Evolutionary conservation across 2,329 filamentous ascomycete genomes (phyloP), one percentile per base, ranked within the genome.

Genomic region (Colletotrichum chlorophyti): DNA sequence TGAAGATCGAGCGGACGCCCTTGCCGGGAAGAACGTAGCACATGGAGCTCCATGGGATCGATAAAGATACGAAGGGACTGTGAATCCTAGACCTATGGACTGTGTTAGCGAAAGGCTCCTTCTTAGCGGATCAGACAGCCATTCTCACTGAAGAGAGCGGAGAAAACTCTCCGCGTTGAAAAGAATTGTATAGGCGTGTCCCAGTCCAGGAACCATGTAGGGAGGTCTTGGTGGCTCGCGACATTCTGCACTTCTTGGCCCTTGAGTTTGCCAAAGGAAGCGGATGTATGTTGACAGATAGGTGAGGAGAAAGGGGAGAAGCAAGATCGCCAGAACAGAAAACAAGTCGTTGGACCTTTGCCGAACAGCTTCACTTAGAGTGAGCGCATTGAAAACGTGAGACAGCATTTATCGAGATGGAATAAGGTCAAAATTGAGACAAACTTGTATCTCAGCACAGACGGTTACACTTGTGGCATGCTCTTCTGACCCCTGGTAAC

Each of bases 21-120:
- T 58, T 41, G 14, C 58, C 58, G 9, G 58, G 58, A 5, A 60
- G 32, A 7, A 54, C 58, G 6, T 46, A 41, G 46, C 47, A 32
- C 3, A 60, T 29, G 3, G 14, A 17, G 19, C 46, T 15, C 10
- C 29, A 21, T 9, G 58, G 58, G 0, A 42, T 4, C 5, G 40
- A 37, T 0, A 60, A 9, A 15, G 37, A 34, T 7, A 50, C n/a
- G 1, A 40, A 9, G 2, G 14, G 11, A 3, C 9, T 11, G 14
- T 42, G 15, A 6, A 26, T 10, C 10, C 38, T 43, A 6, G 6
- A 8, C n/a, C 10, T 38, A 1, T 0, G 1, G 1, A 7, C 7
- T 1, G 1, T 1, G 7, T 24, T 6, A 38, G 5, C 12, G 19
- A 17, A n/a, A n/a, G n/a, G n/a, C n/a, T n/a, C n/a, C n/a, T n/a